phyloP scores from a whole-genome alignment of 2,329 filamentous ascomycete species.

The Botryotinia globosa region DNA sequence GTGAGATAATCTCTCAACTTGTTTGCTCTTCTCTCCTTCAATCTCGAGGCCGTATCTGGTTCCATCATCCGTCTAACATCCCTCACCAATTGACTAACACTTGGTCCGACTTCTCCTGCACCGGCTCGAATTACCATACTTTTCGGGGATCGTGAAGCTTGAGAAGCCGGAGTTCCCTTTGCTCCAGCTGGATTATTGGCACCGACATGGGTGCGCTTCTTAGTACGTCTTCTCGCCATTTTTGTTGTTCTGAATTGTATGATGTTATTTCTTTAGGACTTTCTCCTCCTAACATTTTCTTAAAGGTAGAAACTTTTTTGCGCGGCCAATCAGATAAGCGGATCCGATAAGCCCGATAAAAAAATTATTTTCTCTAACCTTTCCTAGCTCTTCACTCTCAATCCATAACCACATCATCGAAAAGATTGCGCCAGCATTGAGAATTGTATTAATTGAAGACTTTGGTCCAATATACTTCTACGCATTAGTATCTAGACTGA shows the following conservation, averaged over 20 bases:
- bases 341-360: slow-evolving; percentile 38
- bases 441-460: not conserved
- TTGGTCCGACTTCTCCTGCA: slow-evolving; percentile 87
- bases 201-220: slow-evolving; percentile 83
- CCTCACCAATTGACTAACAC: slow-evolving; percentile 84
- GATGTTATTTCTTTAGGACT: slow-evolving; percentile 20
- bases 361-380: slow-evolving; percentile 29
- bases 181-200: slow-evolving; percentile 49
- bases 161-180: slow-evolving; percentile 57
- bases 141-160: slow-evolving; percentile 68
- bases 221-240: slow-evolving; percentile 80
- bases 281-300: slow-evolving; percentile 17
- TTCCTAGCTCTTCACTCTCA: not conserved
- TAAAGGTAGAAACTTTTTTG: slow-evolving; percentile 26
- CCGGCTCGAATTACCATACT: slow-evolving; percentile 98
- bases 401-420: not conserved
- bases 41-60: slow-evolving; percentile 81
- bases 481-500: not conserved
- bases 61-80: slow-evolving; percentile 95
- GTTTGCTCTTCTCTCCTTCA: slow-evolving; percentile 89
- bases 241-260: slow-evolving; percentile 26
- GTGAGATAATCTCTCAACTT: slow-evolving; percentile 86
- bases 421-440: not conserved
- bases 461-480: not conserved
- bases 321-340: slow-evolving; percentile 32